phyloP scores from a whole-genome alignment of 1,284 basidiomycete species.

The Cryptococcus hybrid region DNA sequence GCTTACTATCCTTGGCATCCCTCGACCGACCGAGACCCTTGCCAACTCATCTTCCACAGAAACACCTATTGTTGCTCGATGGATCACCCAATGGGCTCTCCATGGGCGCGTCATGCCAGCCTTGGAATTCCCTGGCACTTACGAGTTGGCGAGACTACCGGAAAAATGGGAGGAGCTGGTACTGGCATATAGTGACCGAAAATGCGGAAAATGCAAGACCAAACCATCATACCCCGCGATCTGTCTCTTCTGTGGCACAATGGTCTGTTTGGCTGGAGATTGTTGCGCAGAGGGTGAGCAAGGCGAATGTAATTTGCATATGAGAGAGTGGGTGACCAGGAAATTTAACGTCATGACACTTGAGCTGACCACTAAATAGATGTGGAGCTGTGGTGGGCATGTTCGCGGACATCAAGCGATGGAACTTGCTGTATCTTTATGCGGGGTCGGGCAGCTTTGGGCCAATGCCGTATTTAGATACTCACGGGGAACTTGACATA shows the following conservation, averaged over 20 bases:
- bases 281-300: constrained; percentile 79
- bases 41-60: constrained; percentile 59
- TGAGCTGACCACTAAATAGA: constrained; percentile 51
- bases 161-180: constrained; percentile 79
- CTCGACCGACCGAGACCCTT: constrained; percentile 66
- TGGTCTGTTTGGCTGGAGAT: constrained; percentile 87
- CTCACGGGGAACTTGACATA: constrained; percentile 90
- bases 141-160: constrained; percentile 81
- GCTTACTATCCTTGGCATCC: constrained; percentile 71
- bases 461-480: constrained; percentile 88
- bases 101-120: constrained; percentile 54
- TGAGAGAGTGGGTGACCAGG: constrained; percentile 69
- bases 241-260: constrained; percentile 85
- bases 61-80: constrained; percentile 44
- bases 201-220: constrained; percentile 74
- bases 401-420: constrained; percentile 90
- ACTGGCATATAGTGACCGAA: constrained; percentile 63
- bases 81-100: constrained; percentile 48
- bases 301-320: constrained; percentile 93
- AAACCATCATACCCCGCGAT: constrained; percentile 84
- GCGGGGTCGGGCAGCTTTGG: constrained; percentile 84
- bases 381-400: constrained; percentile 87
- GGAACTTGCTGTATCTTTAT: constrained; percentile 88
- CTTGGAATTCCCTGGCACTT: constrained; percentile 79
- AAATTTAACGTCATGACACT: background rate